phyloP scores from a whole-genome alignment of 495 filamentous ascomycete genomes.

The Penicillium daleae region DNA sequence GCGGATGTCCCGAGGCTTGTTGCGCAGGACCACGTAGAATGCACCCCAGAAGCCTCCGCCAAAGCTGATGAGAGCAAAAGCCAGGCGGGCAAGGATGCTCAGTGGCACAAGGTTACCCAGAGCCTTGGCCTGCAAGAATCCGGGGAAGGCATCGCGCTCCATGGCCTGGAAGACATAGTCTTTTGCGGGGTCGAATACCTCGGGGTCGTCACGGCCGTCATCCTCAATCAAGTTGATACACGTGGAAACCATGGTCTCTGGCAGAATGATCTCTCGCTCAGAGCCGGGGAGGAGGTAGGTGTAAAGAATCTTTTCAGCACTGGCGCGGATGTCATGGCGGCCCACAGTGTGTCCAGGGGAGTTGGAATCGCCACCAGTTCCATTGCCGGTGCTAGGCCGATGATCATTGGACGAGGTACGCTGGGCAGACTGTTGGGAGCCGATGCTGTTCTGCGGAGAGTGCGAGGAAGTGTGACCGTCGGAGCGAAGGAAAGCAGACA shows the following conservation, averaged over 20 bases:
- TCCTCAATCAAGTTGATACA: conserved; percentile 86
- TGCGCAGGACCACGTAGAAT: conserved; percentile 88
- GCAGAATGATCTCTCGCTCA: conserved; percentile 92
- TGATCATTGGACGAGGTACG: conserved; percentile 53
- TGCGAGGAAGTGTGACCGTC: conserved; percentile 60
- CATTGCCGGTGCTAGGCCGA: conserved; percentile 66
- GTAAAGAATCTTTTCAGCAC: conserved; percentile 96
- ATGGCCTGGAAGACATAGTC: conserved; percentile 99
- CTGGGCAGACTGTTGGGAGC: conserved; percentile 52
- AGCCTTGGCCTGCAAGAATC: conserved; percentile 92
- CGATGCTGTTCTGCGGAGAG: conserved; percentile 72
- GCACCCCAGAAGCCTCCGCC: conserved; percentile 93
- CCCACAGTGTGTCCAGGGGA: conserved; percentile 85
- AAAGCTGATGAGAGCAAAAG: conserved; percentile 82
- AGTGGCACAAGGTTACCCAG: conserved; percentile 92
- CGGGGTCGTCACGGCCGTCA: conserved; percentile 88
- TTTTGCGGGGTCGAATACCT: conserved; percentile 95
- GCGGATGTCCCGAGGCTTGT: conserved; percentile 71
- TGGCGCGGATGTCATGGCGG: conserved; percentile 84
- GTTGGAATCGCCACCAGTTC: conserved; percentile 54
- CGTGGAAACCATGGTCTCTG: conserved; percentile 78
- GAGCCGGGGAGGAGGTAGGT: conserved; percentile 90
- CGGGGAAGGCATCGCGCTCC: conserved; percentile 97
- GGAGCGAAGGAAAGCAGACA: conserved; percentile 88
- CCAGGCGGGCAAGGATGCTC: conserved; percentile 78